Evolutionary conservation across 257 asterid genomes (phyloP), one percentile per base, ranked within the genome.

Genomic region (Eucommia ulmoides): DNA sequence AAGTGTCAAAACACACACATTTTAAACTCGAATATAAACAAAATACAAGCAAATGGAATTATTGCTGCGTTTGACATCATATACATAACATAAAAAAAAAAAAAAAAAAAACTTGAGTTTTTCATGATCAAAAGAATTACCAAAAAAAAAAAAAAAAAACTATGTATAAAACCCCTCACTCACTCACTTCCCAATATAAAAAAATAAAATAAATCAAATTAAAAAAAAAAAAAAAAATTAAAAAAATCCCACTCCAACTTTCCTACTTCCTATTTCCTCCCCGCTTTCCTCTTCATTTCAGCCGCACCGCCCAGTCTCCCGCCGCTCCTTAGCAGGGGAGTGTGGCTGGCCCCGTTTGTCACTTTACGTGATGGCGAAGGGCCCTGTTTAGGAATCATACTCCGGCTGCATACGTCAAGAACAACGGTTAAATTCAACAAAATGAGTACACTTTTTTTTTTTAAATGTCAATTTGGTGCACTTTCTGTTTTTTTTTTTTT

Each of bases 341-440:
- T n/a, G 12, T 7, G 88, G 50, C 68, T 71, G 54, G 49, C 53
- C 51, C 75, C 80, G 58, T 55, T 73, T 49, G 49, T 66, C n/a
- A 54, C 58, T 65, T 82, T 89, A 50, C 80, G 68, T 23, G 82
- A 75, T 9, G 86, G 86, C 19, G 94, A 83, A 35, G 83, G 80
- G 38, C 75, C 88, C 33, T 52, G n/a, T 66, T 63, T 89, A 20
- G 84, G 68, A 51, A 68, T 65, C 78, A 73, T 59, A 63, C 67
- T 74, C 83, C 97, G 82, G 71, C 45, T 59, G 54, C 21, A 60
- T 51, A n/a, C 29, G 24, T 21, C 52, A 55, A 51, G 11, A 18
- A 57, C 33, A 8, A 12, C 23, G n/a, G 5, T n/a, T n/a, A n/a
- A n/a, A n/a, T n/a, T n/a, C n/a, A n/a, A n/a, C n/a, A n/a, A n/a